phyloP scores from a whole-genome alignment of 2,329 filamentous ascomycete species.

The Coleophoma crateriformis region DNA sequence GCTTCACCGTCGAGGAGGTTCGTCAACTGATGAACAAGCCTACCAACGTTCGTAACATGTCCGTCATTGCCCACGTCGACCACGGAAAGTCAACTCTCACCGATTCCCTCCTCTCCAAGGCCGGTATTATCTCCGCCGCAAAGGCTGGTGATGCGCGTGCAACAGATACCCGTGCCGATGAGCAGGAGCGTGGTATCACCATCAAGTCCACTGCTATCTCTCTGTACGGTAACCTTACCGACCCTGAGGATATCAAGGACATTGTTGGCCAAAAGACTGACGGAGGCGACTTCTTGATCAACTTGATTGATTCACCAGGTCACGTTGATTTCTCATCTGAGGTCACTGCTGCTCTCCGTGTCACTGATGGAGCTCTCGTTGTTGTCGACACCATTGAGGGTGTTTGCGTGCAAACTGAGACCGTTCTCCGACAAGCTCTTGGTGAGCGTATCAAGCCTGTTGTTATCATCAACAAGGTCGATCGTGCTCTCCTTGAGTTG shows the following conservation, averaged over 20 bases:
- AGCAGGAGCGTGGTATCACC: slow-evolving; percentile 99
- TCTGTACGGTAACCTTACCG: slow-evolving; percentile 79
- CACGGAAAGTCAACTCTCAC: slow-evolving; percentile 99
- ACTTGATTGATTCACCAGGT: slow-evolving; percentile 99
- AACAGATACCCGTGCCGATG: slow-evolving; percentile 94
- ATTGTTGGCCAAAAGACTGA: slow-evolving; percentile 82
- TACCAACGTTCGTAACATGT: slow-evolving; percentile 86
- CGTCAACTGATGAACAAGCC: slow-evolving; percentile 75
- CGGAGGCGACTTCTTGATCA: slow-evolving; percentile 98
- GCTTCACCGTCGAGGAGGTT: slow-evolving; percentile 98
- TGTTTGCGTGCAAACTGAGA: slow-evolving; percentile 99
- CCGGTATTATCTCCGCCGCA: slow-evolving; percentile 97
- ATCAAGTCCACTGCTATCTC: slow-evolving; percentile 99
- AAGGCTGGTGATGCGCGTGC: slow-evolving; percentile 95
- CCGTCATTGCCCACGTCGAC: slow-evolving; percentile 99
- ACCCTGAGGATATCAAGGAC: slow-evolving; percentile 88
- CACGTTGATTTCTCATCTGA: slow-evolving; percentile 99
- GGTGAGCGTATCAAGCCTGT: slow-evolving; percentile 99
- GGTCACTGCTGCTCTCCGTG: slow-evolving; percentile 98
- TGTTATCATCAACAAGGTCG: slow-evolving; percentile 99
- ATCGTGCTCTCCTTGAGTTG: slow-evolving; percentile 97
- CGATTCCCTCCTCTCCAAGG: slow-evolving; percentile 98
- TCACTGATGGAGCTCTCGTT: slow-evolving; percentile 98
- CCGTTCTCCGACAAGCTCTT: slow-evolving; percentile 96
- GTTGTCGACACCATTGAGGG: slow-evolving; percentile 99